Conservation (phyloP, 129 eudicot species). For the Smallanthus sonchifolius region DNA sequence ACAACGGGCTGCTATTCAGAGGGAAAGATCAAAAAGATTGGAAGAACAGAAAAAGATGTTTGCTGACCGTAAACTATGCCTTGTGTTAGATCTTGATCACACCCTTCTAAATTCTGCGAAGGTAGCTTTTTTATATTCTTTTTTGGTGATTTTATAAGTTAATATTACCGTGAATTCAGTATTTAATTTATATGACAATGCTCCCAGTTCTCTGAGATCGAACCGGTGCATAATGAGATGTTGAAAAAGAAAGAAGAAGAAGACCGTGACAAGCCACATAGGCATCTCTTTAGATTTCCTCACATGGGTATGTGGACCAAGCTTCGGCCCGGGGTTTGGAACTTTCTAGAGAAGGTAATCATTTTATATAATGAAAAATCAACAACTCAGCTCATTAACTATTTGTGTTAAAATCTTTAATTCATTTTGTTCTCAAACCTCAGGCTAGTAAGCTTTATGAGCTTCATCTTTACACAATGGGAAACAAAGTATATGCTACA, state of each 20-base stretch:
- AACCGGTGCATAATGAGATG: slow-evolving; percentile 74
- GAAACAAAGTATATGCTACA: slow-evolving; percentile 92
- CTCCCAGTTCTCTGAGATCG: slow-evolving; percentile 77
- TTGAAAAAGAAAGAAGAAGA: slow-evolving; percentile 91
- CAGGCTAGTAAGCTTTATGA: slow-evolving; percentile 95
- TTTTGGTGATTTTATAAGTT: not conserved
- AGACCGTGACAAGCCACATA: slow-evolving; percentile 74
- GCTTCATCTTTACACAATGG: slow-evolving; percentile 98
- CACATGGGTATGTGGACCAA: slow-evolving; percentile 99
- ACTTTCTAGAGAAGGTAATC: slow-evolving; percentile 85
- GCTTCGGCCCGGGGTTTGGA: slow-evolving; percentile 95
- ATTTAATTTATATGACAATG: not conserved
- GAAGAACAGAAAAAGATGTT: slow-evolving; percentile 96
- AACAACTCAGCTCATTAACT: not conserved
- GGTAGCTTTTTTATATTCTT: slow-evolving; percentile 30
- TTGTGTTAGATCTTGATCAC: slow-evolving; percentile 96
- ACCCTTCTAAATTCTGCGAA: slow-evolving; percentile 97
- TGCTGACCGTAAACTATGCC: slow-evolving; percentile 73
- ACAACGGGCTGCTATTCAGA: slow-evolving; percentile 93
- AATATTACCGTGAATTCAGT: not conserved
- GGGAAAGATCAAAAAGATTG: slow-evolving; percentile 84
- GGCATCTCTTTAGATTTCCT: slow-evolving; percentile 88
- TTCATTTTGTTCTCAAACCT: not conserved
- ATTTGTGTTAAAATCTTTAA: not conserved
- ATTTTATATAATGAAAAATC: not conserved